Conservation (phyloP, 2,329 filamentous ascomycete species). For the Didymella sp. region DNA sequence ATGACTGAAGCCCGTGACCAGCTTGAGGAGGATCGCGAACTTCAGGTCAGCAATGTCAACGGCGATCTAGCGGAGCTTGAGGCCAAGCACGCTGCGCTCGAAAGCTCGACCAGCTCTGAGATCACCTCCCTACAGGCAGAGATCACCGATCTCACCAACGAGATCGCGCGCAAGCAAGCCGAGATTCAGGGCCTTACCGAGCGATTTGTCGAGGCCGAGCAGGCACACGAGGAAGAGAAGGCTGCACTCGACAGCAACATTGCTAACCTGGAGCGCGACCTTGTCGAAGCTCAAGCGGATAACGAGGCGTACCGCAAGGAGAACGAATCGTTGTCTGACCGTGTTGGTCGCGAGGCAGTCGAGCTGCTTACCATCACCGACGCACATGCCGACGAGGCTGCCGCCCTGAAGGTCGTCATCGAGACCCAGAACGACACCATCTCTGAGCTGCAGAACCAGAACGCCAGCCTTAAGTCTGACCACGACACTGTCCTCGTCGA, state of each 20-base stretch:
- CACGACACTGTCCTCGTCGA: constrained; percentile 37
- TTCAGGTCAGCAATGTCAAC: constrained; percentile 46
- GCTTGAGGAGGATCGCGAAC: constrained; percentile 41
- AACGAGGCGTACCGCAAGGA: constrained; percentile 37
- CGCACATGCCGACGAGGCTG: constrained; percentile 39
- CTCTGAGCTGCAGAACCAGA: constrained; percentile 36
- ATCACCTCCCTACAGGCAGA: constrained; percentile 46
- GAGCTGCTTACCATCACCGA: constrained; percentile 42
- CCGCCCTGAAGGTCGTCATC: constrained; percentile 48
- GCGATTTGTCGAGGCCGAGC: constrained; percentile 35
- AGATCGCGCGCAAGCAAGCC: constrained; percentile 48
- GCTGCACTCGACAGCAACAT: constrained; percentile 36
- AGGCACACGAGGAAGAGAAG: constrained; percentile 37
- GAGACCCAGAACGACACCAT: constrained; percentile 51
- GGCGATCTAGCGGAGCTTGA: constrained; percentile 44
- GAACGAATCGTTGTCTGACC: constrained; percentile 38
- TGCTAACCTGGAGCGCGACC: constrained; percentile 29
- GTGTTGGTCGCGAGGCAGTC: constrained; percentile 38
- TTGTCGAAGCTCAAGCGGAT: constrained; percentile 29
- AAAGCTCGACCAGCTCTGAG: constrained; percentile 41
- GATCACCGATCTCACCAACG: constrained; percentile 52
- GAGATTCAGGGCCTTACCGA: constrained; percentile 48
- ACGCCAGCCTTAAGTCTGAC: constrained; percentile 33
- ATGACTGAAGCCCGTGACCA: constrained; percentile 44
- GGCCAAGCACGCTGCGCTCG: constrained; percentile 41